Evolutionary conservation across 2,329 filamentous ascomycete species (phyloP).

Genomic region (Exophiala oligosperma): DNA sequence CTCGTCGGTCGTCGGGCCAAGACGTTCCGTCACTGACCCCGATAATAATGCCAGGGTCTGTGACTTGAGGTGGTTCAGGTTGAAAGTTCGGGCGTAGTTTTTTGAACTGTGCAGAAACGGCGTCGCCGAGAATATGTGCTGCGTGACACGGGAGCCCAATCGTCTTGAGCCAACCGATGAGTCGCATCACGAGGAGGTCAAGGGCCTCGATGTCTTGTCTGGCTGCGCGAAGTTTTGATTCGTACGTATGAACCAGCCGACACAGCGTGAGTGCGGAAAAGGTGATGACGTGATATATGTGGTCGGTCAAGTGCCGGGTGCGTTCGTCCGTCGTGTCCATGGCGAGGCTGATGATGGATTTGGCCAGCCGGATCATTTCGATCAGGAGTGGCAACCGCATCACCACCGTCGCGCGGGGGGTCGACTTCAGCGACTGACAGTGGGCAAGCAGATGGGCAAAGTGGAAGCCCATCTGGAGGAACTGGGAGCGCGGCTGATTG

Average conservation of each 20-base stretch:
- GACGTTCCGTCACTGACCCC: background rate
- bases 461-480: slow-evolving; percentile 48
- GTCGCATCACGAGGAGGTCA: slow-evolving; percentile 35
- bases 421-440: slow-evolving; percentile 40
- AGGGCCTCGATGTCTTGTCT: slow-evolving; percentile 37
- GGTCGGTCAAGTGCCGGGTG: slow-evolving; percentile 47
- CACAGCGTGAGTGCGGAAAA: slow-evolving; percentile 44
- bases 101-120: slow-evolving; percentile 38
- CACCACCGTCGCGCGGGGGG: slow-evolving; percentile 28
- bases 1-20: background rate
- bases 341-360: slow-evolving; percentile 41
- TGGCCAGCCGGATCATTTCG: slow-evolving; percentile 46
- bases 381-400: slow-evolving; percentile 38
- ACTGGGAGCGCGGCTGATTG: slow-evolving; percentile 45
- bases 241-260: slow-evolving; percentile 41
- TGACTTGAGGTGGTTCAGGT: slow-evolving; percentile 6
- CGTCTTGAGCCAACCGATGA: slow-evolving; percentile 43
- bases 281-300: slow-evolving; percentile 51
- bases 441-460: slow-evolving; percentile 47
- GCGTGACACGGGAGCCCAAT: slow-evolving; percentile 46
- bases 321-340: slow-evolving; percentile 47
- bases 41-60: no score
- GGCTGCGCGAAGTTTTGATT: slow-evolving; percentile 32
- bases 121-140: slow-evolving; percentile 42
- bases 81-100: slow-evolving; percentile 38